These are phyloP conservation scores for Penicillium brevicompactum DNA, from an alignment of 2,329 filamentous ascomycete genomes.

Conservation along the genomic window DNA sequence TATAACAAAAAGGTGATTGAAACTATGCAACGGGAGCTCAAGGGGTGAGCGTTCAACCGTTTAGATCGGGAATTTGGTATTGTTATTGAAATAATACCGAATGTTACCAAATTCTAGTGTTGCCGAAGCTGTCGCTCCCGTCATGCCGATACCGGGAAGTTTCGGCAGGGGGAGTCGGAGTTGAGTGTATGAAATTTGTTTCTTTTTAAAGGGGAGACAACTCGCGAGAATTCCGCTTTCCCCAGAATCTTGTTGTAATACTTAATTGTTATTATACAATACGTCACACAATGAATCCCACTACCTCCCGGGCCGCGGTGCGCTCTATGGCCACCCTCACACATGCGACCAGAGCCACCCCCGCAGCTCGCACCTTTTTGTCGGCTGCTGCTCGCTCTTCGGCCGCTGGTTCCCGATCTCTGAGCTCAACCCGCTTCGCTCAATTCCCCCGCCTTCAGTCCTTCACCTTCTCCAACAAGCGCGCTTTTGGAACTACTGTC, in stretches of 20 bases:
- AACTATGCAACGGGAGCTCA: constrained; percentile 28
- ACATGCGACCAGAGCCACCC: constrained; percentile 39
- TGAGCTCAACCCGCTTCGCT: constrained; percentile 33
- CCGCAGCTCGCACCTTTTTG: constrained; percentile 36
- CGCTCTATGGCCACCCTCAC: constrained; percentile 39
- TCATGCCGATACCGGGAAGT: constrained; percentile 31
- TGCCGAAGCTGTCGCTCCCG: constrained; percentile 3
- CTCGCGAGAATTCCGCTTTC: neutral
- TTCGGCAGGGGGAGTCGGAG: constrained; percentile 23
- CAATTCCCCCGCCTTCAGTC: constrained; percentile 42
- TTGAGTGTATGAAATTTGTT: constrained; percentile 13
- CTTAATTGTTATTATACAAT: constrained; percentile 9
- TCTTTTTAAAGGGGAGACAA: constrained; percentile 7
- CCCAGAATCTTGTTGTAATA: constrained; percentile 4
- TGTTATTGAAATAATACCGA: constrained; percentile 10
- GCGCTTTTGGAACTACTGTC: constrained; percentile 40
- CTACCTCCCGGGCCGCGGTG: constrained; percentile 41
- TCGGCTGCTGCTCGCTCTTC: constrained; percentile 33
- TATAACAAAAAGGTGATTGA: constrained; percentile 34
- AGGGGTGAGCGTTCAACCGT: constrained; percentile 6
- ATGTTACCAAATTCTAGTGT: constrained; percentile 3
- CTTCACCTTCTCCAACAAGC: constrained; percentile 29
- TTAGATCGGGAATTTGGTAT: constrained; percentile 14
- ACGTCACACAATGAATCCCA: constrained; percentile 35
- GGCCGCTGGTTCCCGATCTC: constrained; percentile 27